phyloP scores from a whole-genome alignment of 1,284 basidiomycete genomes.

The Neolentinus lepideus region DNA sequence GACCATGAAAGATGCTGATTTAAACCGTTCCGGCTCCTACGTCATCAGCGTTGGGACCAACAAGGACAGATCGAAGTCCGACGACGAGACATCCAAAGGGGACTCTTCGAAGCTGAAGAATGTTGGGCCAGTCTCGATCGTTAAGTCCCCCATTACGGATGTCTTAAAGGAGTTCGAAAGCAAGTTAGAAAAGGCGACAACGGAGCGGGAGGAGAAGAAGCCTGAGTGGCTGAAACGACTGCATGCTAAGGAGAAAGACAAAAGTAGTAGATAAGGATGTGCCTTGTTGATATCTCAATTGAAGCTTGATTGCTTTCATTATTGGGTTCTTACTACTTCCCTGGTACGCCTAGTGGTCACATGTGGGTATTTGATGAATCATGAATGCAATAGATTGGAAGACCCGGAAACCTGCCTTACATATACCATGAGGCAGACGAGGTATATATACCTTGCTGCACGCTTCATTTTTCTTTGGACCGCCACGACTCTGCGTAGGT shows the following conservation, averaged over 20 bases:
- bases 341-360: no score
- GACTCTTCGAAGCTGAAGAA: neutral
- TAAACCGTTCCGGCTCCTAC: neutral
- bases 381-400: no score
- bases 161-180: neutral
- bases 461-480: no score
- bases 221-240: constrained; percentile 14
- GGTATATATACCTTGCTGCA: no score
- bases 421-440: no score
- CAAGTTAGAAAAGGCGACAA: neutral
- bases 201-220: constrained; percentile 11
- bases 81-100: neutral
- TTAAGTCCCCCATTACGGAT: neutral
- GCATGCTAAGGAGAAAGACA: neutral
- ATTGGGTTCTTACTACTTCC: no score
- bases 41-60: neutral
- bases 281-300: no score
- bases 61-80: neutral
- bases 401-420: no score
- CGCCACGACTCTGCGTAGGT: no score
- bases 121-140: neutral
- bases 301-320: no score
- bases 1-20: neutral
- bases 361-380: no score
- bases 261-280: neutral